These are phyloP conservation scores for Hamiltosporidium tvaerminnensis DNA, from an alignment of 371 early-diverging fungal species.

Conservation along the genomic window DNA sequence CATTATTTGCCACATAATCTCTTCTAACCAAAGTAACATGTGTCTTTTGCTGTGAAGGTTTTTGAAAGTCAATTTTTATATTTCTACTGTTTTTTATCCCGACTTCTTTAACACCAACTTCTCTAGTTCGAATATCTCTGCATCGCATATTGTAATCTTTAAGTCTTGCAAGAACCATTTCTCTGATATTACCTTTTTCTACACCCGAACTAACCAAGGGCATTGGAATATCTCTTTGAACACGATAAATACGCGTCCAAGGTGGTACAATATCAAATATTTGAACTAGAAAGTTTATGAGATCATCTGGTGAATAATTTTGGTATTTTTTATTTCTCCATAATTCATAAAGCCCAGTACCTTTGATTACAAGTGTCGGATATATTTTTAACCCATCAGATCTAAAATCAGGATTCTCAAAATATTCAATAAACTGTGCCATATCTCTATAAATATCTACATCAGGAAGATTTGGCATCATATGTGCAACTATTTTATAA, in stretches of 20 bases:
- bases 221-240: conserved; percentile 99
- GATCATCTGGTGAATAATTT: conserved; percentile 89
- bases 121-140: conserved; percentile 92
- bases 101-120: conserved; percentile 96
- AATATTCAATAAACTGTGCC: conserved; percentile 91
- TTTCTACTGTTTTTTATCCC: conserved; percentile 73
- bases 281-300: conserved; percentile 85
- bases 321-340: conserved; percentile 93
- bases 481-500: conserved; percentile 96
- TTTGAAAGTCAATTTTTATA: conserved; percentile 8
- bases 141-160: conserved; percentile 84
- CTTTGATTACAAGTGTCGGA: conserved; percentile 96
- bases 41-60: background rate
- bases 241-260: conserved; percentile 97
- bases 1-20: conserved; percentile 92
- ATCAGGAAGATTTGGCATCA: conserved; percentile 99
- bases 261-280: conserved; percentile 93
- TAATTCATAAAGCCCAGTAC: conserved; percentile 93
- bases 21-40: conserved; percentile 86
- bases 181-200: conserved; percentile 93
- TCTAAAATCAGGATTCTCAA: conserved; percentile 93
- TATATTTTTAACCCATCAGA: conserved; percentile 97
- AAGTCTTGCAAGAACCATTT: conserved; percentile 85
- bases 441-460: conserved; percentile 97
- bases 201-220: conserved; percentile 96